These are phyloP conservation scores for Bathelium albidoporum DNA, from an alignment of 495 filamentous ascomycete species.

Conservation along the genomic window DNA sequence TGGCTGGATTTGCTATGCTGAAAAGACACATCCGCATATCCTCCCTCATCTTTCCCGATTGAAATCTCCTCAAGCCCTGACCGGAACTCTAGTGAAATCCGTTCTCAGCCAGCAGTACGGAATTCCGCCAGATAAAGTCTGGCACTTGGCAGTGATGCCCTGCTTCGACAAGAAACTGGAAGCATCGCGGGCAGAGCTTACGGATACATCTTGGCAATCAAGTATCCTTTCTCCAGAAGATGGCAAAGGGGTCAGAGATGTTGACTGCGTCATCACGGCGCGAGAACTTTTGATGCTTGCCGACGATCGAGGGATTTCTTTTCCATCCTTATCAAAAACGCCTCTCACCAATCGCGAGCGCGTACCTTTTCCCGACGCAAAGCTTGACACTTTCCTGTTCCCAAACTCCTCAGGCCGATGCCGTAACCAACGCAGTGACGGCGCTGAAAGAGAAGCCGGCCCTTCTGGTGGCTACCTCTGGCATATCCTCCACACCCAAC, in stretches of 20 bases:
- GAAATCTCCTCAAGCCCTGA: conserved; percentile 88
- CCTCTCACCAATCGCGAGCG: conserved; percentile 32
- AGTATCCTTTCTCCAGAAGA: conserved; percentile 4
- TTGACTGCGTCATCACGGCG: conserved; percentile 94
- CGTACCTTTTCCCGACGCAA: conserved; percentile 55
- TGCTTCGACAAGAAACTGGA: conserved; percentile 99
- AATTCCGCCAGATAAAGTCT: conserved; percentile 69
- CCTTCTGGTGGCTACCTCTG: conserved; percentile 84
- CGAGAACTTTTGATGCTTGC: conserved; percentile 86
- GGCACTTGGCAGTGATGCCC: conserved; percentile 92
- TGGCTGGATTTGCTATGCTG: conserved; percentile 97
- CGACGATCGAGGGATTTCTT: conserved; percentile 60
- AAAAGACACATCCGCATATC: conserved; percentile 90
- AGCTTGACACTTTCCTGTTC: conserved; percentile 62
- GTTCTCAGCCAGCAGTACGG: conserved; percentile 59
- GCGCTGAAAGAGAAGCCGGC: conserved; percentile 41
- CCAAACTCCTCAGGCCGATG: conserved; percentile 25
- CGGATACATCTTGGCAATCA: conserved; percentile 59
- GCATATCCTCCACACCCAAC: conserved; percentile 64
- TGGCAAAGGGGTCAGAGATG: conserved; percentile 60
- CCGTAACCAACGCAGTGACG: conserved; percentile 17
- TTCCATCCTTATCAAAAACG: conserved; percentile 55
- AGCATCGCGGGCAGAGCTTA: conserved; percentile 85
- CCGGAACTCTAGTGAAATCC: conserved; percentile 81
- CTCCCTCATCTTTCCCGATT: conserved; percentile 82